phyloP scores from a whole-genome alignment of 2,329 filamentous ascomycete genomes.

The Neonectria hederae region DNA sequence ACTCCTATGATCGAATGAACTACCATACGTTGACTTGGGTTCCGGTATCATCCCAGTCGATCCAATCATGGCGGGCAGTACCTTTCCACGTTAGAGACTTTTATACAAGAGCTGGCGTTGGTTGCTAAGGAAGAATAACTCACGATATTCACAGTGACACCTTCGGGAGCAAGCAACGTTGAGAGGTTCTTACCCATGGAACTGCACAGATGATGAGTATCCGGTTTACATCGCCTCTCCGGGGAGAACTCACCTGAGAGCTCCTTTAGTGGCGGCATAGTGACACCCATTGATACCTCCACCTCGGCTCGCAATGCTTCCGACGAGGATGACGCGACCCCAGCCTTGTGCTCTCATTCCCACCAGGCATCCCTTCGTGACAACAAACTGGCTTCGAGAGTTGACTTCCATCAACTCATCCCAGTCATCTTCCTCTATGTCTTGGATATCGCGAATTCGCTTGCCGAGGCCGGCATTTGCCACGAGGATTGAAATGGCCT shows the following conservation, averaged over 20 bases:
- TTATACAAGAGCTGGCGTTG: background rate
- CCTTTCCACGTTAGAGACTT: constrained; percentile 25
- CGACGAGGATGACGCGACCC: constrained; percentile 46
- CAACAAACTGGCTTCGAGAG: constrained; percentile 47
- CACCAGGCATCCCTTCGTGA: constrained; percentile 44
- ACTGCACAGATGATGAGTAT: constrained; percentile 31
- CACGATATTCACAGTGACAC: constrained; percentile 49
- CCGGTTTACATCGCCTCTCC: background rate
- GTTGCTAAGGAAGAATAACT: background rate
- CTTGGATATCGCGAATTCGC: constrained; percentile 46
- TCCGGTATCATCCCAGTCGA: constrained; percentile 49
- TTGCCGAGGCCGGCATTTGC: constrained; percentile 39
- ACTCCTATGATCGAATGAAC: background rate
- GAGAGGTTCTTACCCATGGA: constrained; percentile 49
- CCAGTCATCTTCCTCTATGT: constrained; percentile 50
- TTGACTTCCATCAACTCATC: constrained; percentile 50
- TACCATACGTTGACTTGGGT: constrained; percentile 41
- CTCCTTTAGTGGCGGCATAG: constrained; percentile 49
- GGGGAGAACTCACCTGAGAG: constrained; percentile 31
- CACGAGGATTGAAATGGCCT: constrained; percentile 9
- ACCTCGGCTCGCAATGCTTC: constrained; percentile 47
- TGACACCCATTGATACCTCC: constrained; percentile 49
- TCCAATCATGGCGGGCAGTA: constrained; percentile 50
- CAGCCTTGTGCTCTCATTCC: constrained; percentile 46
- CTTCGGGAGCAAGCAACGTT: constrained; percentile 45